A percentile compares a stretch with the other conserved stretches of the same genome.
Evolutionary conservation across 2,329 filamentous ascomycete genomes (phyloP).

Genomic region (Basipetospora chlamydospora): DNA sequence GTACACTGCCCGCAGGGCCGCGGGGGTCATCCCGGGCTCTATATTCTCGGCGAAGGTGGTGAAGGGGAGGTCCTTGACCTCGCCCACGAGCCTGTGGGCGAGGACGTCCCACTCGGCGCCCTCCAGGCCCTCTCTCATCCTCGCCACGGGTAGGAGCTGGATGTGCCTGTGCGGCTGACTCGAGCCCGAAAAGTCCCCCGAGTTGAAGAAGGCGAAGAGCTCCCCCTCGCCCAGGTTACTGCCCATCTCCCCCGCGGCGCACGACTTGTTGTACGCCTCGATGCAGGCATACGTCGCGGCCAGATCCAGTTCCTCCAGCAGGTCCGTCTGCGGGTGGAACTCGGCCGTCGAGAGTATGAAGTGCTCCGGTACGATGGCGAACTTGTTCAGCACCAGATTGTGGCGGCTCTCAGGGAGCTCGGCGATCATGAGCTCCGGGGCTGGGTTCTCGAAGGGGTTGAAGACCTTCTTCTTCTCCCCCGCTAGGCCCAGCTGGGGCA

Average conservation of each 20-base stretch:
- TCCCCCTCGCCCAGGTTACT: conserved; percentile 14
- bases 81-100: conserved; percentile 21
- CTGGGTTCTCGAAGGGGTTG: conserved; percentile 49
- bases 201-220: conserved; percentile 57
- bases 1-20: conserved; percentile 27
- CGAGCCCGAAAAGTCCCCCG: conserved; percentile 51
- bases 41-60: conserved; percentile 26
- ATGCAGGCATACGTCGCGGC: conserved; percentile 48
- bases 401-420: conserved; percentile 41
- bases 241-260: conserved; percentile 3
- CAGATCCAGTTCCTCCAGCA: conserved; percentile 46
- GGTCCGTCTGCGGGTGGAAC: conserved; percentile 49
- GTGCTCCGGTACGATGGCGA: conserved; percentile 54
- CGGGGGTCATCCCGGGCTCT: conserved; percentile 16
- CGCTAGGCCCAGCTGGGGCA: conserved; percentile 19
- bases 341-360: conserved; percentile 55
- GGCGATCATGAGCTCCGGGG: conserved; percentile 37
- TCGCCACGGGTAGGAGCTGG: conserved; percentile 52
- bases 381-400: conserved; percentile 60
- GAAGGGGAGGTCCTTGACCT: conserved; percentile 23
- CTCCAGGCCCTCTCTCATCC: conserved; percentile 42
- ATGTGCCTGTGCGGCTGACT: conserved; percentile 60
- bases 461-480: conserved; percentile 21
- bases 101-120: conserved; percentile 31
- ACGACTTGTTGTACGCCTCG: conserved; percentile 29